Evolutionary conservation across 495 filamentous ascomycete genomes (phyloP).

Genomic region (Penicillium daleae): DNA sequence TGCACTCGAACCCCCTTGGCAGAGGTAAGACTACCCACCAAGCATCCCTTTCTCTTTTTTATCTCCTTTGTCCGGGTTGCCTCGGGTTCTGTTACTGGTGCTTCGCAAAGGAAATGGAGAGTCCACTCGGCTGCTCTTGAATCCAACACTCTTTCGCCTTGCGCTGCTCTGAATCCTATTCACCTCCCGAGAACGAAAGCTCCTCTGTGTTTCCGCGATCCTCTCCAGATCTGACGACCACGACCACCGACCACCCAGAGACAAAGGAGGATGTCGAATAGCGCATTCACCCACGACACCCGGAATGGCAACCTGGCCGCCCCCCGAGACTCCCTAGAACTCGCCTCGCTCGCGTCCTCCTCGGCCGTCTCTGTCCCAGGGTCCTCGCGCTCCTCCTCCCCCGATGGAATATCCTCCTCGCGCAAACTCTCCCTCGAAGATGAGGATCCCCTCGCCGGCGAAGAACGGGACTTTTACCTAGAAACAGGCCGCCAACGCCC

Average conservation of each 20-base stretch:
- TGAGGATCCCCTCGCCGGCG: constrained; percentile 74
- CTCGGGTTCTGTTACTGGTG: constrained; percentile 1
- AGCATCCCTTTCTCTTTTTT: constrained; percentile 7
- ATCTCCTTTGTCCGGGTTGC: constrained; percentile 8
- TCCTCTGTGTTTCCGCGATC: constrained; percentile 3
- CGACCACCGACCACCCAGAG: constrained; percentile 3
- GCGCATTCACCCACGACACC: constrained; percentile 34
- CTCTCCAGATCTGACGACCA: neutral
- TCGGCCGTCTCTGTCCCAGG: constrained; percentile 55
- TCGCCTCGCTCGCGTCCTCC: constrained; percentile 89
- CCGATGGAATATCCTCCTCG: constrained; percentile 85
- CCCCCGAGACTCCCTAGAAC: constrained; percentile 90
- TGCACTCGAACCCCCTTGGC: constrained; percentile 16
- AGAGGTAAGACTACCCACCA: neutral
- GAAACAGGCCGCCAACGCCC: constrained; percentile 53
- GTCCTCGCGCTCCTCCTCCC: constrained; percentile 72
- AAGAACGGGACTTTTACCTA: constrained; percentile 50
- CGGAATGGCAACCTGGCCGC: constrained; percentile 36
- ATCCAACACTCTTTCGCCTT: constrained; percentile 2
- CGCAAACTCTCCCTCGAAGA: constrained; percentile 87
- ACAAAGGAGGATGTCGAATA: constrained; percentile 41
- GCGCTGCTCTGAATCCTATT: neutral
- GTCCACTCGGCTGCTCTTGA: constrained; percentile 19
- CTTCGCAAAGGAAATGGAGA: constrained; percentile 27
- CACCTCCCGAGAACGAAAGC: neutral